phyloP scores from a whole-genome alignment of 2,329 filamentous ascomycete species.

The Colletotrichum sp. region DNA sequence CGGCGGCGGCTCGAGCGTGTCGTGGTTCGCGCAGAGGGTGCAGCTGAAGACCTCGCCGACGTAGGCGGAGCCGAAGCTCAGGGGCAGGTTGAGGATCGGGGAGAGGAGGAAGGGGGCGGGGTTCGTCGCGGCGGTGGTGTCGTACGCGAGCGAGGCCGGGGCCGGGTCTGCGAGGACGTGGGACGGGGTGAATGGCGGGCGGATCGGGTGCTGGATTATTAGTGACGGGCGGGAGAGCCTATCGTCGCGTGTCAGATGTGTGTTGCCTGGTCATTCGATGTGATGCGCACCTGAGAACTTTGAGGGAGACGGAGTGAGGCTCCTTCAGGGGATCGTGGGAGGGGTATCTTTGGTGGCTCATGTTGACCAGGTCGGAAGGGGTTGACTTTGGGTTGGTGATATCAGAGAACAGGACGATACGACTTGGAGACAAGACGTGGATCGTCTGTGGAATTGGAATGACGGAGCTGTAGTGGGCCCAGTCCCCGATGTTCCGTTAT shows the following conservation, averaged over 20 bases:
- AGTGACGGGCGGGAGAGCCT: conserved; percentile 85
- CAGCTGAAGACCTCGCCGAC: conserved; percentile 95
- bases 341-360: conserved; percentile 64
- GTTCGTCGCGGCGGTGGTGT: conserved; percentile 45
- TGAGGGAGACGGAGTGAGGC: conserved; percentile 78
- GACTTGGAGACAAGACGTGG: neutral
- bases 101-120: conserved; percentile 60
- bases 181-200: conserved; percentile 44
- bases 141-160: conserved; percentile 77
- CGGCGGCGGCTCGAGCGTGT: conserved; percentile 44
- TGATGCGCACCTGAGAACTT: conserved; percentile 68
- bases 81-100: conserved; percentile 79
- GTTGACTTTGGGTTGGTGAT: neutral
- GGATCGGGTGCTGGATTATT: conserved; percentile 70
- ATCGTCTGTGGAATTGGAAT: neutral
- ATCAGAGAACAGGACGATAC: neutral
- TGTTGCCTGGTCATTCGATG: neutral
- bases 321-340: conserved; percentile 69
- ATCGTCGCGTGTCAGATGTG: neutral
- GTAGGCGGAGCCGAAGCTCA: conserved; percentile 91
- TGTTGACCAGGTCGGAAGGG: conserved; percentile 26
- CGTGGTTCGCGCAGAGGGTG: conserved; percentile 95
- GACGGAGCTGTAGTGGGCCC: neutral
- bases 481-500: neutral
- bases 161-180: conserved; percentile 53